A percentile compares a stretch with the other conserved stretches of the same genome.
phyloP scores from a whole-genome alignment of 2,329 filamentous ascomycete genomes.

The Colletotrichum limetticola region DNA sequence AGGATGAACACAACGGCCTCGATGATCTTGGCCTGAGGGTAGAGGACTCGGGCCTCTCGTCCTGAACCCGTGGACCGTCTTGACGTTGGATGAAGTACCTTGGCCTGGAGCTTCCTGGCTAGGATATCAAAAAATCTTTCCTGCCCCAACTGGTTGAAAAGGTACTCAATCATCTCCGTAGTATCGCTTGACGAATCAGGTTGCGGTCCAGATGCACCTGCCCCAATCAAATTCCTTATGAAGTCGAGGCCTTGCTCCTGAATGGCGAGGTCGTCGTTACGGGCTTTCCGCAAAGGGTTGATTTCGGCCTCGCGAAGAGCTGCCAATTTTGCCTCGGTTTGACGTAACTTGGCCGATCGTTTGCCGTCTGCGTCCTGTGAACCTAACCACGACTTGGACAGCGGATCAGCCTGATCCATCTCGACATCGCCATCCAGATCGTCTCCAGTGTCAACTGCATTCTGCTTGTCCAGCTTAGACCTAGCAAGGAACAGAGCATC shows the following conservation, averaged over 20 bases:
- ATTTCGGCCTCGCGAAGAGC: slow-evolving; percentile 73
- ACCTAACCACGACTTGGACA: slow-evolving; percentile 39
- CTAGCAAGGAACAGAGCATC: slow-evolving; percentile 55
- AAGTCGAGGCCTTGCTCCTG: slow-evolving; percentile 93
- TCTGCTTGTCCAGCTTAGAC: slow-evolving; percentile 43
- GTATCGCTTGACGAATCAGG: slow-evolving; percentile 62
- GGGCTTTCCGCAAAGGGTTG: slow-evolving; percentile 73
- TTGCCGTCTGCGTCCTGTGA: slow-evolving; percentile 35
- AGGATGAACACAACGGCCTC: slow-evolving; percentile 83
- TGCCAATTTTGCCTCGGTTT: slow-evolving; percentile 61
- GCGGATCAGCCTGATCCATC: slow-evolving; percentile 61
- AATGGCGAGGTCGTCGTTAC: slow-evolving; percentile 83
- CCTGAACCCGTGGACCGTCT: slow-evolving; percentile 47
- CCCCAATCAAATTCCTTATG: slow-evolving; percentile 87
- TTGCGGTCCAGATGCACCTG: slow-evolving; percentile 59
- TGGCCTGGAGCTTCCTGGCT: slow-evolving; percentile 78
- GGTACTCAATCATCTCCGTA: slow-evolving; percentile 83
- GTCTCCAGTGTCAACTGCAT: slow-evolving; percentile 42
- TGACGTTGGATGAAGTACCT: slow-evolving; percentile 63
- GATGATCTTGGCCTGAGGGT: slow-evolving; percentile 76
- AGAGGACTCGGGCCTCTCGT: slow-evolving; percentile 61
- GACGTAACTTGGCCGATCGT: slow-evolving; percentile 55
- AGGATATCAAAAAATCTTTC: slow-evolving; percentile 85
- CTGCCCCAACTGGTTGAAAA: slow-evolving; percentile 81
- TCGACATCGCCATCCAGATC: slow-evolving; percentile 69